Conservation (phyloP, 2,329 filamentous ascomycete genomes). For the Sphaerulina musiva region DNA sequence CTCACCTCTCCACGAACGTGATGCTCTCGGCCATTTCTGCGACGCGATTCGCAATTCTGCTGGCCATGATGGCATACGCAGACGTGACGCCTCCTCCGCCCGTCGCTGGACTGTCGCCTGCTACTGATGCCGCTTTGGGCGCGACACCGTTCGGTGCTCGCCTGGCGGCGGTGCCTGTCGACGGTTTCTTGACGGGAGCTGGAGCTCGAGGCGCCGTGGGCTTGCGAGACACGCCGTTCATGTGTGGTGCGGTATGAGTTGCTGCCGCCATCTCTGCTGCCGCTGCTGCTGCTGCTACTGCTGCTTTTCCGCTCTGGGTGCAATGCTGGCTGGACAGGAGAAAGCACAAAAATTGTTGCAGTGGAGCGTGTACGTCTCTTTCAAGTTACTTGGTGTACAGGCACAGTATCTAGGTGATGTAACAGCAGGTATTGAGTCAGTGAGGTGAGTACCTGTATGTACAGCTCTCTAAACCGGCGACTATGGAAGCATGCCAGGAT, state of each 20-base stretch:
- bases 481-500: constrained; percentile 3
- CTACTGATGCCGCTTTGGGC: constrained; percentile 33
- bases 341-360: too few relatives aligned
- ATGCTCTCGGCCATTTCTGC: constrained; percentile 50
- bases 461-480: neutral
- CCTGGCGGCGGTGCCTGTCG: constrained; percentile 11
- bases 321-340: too few relatives aligned
- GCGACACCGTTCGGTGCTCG: constrained; percentile 17
- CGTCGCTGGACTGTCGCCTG: constrained; percentile 25
- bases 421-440: neutral
- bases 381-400: too few relatives aligned
- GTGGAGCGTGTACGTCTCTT: too few relatives aligned
- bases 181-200: constrained; percentile 16
- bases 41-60: constrained; percentile 45
- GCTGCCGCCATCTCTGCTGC: constrained; percentile 19
- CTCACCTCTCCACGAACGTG: constrained; percentile 44
- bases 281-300: neutral
- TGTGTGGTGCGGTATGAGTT: constrained; percentile 16
- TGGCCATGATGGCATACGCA: constrained; percentile 48
- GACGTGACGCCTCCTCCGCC: constrained; percentile 33
- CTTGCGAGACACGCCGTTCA: constrained; percentile 27
- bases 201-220: constrained; percentile 20
- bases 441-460: neutral
- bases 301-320: neutral
- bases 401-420: neutral